A percentile compares a stretch with the other conserved stretches of the same genome.
Evolutionary conservation across 176 grass and related monocot species (phyloP).

Genomic region (Metroxylon sagu): DNA sequence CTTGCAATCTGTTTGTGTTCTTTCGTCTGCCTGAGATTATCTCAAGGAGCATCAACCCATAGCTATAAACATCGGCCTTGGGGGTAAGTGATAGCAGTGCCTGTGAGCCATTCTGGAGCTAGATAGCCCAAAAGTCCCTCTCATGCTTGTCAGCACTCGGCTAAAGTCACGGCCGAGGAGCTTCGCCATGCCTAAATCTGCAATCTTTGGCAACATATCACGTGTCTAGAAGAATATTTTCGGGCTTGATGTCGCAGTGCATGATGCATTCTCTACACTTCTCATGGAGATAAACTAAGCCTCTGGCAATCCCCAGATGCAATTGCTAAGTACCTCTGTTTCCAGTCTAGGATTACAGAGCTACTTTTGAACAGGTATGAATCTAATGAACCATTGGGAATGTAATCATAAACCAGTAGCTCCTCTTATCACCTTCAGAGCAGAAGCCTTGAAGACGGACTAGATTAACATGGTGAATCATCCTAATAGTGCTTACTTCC

Average conservation of each 20-base stretch:
- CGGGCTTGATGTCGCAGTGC: slow-evolving; percentile 4
- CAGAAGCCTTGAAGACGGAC: slow-evolving; percentile 3
- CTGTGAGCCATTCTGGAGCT: slow-evolving; percentile 45
- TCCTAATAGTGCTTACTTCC: not conserved
- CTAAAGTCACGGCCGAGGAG: slow-evolving; percentile 6
- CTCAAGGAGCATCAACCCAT: slow-evolving; percentile 41
- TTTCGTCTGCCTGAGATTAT: slow-evolving; percentile 42
- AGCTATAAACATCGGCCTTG: slow-evolving; percentile 52
- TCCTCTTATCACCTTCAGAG: slow-evolving; percentile 2
- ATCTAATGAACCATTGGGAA: slow-evolving; percentile 1
- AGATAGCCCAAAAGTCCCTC: slow-evolving; percentile 56
- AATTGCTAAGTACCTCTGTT: not conserved
- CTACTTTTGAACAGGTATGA: not conserved
- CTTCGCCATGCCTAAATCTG: slow-evolving; percentile 7
- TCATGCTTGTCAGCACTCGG: slow-evolving; percentile 36
- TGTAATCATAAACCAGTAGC: slow-evolving; percentile 4
- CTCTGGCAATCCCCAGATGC: not conserved
- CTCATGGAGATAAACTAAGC: slow-evolving; percentile 6
- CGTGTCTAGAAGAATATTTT: slow-evolving; percentile 1
- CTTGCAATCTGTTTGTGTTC: slow-evolving; percentile 7
- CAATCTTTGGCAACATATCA: not conserved
- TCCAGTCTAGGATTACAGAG: not conserved
- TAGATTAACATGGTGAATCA: slow-evolving; percentile 7
- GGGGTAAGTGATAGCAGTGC: slow-evolving; percentile 27
- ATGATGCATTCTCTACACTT: slow-evolving; percentile 10